Evolutionary conservation across 1,139 yeast species (phyloP), one percentile per base, ranked within the genome.

Genomic region (Citeromyces siamensis): DNA sequence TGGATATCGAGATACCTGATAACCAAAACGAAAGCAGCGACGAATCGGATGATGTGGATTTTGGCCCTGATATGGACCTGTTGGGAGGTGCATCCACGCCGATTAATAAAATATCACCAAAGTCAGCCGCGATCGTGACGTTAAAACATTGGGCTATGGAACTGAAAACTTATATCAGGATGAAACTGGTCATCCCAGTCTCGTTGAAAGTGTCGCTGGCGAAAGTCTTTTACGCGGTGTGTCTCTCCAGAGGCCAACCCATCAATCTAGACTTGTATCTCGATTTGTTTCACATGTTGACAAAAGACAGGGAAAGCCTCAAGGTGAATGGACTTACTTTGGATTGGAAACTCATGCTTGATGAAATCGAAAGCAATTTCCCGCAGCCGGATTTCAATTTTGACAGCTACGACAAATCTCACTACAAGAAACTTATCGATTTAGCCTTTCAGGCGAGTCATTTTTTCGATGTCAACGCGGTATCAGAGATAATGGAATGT

Each of bases 61-160:
- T 19, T 8, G 22, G 35, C 12, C 44, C 44, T 18, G 56, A 48
- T 18, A 51, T 46, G 6, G 55, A 55, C 41, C 40, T 51, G 39
- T 46, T 51, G 43, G 45, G 45, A 13, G 55, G 50, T 5, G 45
- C 50, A 2, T 48, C 57, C 1, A 55, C 60, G 0, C 60, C 60
- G 1, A 53, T 52, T n/a, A 38, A 49, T 33, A 76, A 75, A 44
- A 67, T 74, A 12, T 66, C 78, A 3, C 75, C 81, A 4, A 68
- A 71, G 45, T 75, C 84, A 0, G 82, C 93, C 1, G 76, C 90
- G 0, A 78, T 82, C 4, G 75, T 82, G 7, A 71, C 79, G 32
- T 79, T 84, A 7, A 69, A 80, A 39, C 84, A 82, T 42, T 88
- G 96, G 95, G 82, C 96, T 0, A 78, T 83, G 40, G 96, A 86